These are phyloP conservation scores for Monosiga brevicollis DNA, from an alignment of 78 protist genomes.

Conservation along the genomic window DNA sequence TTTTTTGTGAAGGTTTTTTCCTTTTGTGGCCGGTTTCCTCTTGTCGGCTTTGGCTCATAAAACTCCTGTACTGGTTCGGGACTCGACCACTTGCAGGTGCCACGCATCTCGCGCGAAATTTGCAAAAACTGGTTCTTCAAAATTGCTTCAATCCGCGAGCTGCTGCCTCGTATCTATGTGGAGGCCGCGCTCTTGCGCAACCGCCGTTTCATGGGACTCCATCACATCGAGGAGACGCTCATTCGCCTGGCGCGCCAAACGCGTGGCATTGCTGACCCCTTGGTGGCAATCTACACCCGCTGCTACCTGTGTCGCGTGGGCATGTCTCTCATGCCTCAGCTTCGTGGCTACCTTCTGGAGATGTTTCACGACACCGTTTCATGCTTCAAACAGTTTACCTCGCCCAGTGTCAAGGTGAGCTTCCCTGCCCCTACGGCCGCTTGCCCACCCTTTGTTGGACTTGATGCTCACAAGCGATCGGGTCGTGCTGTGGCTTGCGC, in stretches of 20 bases:
- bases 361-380: neutral
- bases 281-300: constrained; percentile 67
- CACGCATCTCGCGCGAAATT: constrained; percentile 69
- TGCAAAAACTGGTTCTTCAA: constrained; percentile 91
- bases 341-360: neutral
- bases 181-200: constrained; percentile 57
- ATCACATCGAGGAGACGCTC: constrained; percentile 2
- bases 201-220: constrained; percentile 46
- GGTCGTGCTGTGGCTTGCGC: too few species aligned
- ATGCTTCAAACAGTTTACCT: neutral
- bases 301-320: constrained; percentile 55
- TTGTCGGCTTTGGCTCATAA: too few species aligned
- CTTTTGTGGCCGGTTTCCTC: too few species aligned
- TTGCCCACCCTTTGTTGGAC: too few species aligned
- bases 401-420: neutral
- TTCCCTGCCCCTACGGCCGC: neutral
- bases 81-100: neutral
- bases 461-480: too few species aligned
- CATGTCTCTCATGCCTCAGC: constrained; percentile 28
- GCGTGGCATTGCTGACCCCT: constrained; percentile 72
- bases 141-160: constrained; percentile 86
- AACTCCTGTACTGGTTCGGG: too few species aligned
- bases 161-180: constrained; percentile 67
- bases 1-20: too few species aligned
- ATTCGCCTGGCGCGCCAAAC: neutral